phyloP scores from a whole-genome alignment of 208 protist genomes.

The Herpetomonas tarakana region DNA sequence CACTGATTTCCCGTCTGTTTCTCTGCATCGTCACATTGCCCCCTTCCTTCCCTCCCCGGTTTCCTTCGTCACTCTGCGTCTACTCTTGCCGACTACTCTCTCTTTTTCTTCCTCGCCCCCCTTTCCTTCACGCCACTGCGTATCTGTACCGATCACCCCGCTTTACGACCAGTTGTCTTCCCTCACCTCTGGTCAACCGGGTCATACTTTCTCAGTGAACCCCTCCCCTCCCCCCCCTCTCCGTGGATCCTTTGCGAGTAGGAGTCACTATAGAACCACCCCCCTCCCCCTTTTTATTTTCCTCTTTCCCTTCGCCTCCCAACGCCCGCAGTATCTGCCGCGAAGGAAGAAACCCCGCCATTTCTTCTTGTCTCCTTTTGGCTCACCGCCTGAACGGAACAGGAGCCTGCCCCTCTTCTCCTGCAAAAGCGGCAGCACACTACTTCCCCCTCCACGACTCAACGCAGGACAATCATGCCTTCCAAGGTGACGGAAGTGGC shows the following conservation, averaged over 20 bases:
- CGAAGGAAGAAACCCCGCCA: neutral
- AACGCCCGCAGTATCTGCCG: constrained; percentile 4
- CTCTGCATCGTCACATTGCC: neutral
- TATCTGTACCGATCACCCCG: constrained; percentile 7
- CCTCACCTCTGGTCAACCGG: neutral
- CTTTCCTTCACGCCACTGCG: neutral
- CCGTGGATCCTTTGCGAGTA: constrained; percentile 4
- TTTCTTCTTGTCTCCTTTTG: constrained; percentile 13
- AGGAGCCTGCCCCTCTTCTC: too few relatives aligned
- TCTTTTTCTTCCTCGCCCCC: constrained; percentile 4
- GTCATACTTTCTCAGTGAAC: neutral
- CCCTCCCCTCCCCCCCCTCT: neutral
- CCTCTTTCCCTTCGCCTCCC: constrained; percentile 9
- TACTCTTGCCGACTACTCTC: constrained; percentile 2
- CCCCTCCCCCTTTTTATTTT: constrained; percentile 9
- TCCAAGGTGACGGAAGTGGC: constrained; percentile 42
- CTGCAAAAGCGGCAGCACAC: too few relatives aligned
- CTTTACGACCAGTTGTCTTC: constrained; percentile 2
- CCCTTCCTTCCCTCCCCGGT: neutral
- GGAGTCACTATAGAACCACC: constrained; percentile 8
- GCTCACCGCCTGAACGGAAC: too few relatives aligned
- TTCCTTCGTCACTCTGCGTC: neutral
- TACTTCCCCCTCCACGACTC: too few relatives aligned
- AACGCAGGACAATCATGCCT: too few relatives aligned
- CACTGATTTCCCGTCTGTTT: too few relatives aligned